Evolutionary conservation across 148 eudicot genomes (phyloP).

Genomic region (Arctostaphylos glauca): DNA sequence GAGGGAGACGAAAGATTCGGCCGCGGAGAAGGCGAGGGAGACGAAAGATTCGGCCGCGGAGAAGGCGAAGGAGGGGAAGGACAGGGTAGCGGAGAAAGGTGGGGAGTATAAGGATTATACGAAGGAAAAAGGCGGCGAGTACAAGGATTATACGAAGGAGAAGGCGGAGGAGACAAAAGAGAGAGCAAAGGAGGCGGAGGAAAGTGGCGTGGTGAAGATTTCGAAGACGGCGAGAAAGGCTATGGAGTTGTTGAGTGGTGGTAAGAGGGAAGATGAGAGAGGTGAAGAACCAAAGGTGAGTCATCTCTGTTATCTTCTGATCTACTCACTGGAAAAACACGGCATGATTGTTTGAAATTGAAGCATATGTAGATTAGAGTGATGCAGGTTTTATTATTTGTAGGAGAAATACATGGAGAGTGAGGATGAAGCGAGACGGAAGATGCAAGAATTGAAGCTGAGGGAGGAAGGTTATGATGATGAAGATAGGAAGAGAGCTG

Average conservation of each 20-base stretch:
- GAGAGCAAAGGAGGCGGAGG: conserved; percentile 16
- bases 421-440: conserved; percentile 45
- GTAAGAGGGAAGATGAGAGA: conserved; percentile 13
- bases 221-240: conserved; percentile 18
- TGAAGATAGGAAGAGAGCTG: conserved; percentile 24
- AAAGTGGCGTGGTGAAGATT: conserved; percentile 3
- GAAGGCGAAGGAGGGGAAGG: conserved; percentile 17
- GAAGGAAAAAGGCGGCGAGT: not conserved
- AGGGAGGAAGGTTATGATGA: conserved; percentile 32
- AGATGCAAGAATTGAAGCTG: conserved; percentile 48
- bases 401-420: conserved; percentile 41
- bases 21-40: conserved; percentile 2
- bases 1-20: conserved; percentile 20
- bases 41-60: conserved; percentile 18
- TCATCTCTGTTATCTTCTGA: conserved; percentile 5
- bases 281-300: conserved; percentile 21
- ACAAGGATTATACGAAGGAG: conserved; percentile 17
- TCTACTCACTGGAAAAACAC: too few species aligned
- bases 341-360: not conserved
- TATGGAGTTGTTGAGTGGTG: conserved; percentile 9
- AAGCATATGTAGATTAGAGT: not conserved
- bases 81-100: conserved; percentile 2
- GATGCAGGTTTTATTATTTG: not conserved
- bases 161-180: conserved; percentile 14
- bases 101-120: not conserved